Base-by-base conservation (phyloP, 2,329 filamentous ascomycete species). In the Cladophialophora bantiana region DNA sequence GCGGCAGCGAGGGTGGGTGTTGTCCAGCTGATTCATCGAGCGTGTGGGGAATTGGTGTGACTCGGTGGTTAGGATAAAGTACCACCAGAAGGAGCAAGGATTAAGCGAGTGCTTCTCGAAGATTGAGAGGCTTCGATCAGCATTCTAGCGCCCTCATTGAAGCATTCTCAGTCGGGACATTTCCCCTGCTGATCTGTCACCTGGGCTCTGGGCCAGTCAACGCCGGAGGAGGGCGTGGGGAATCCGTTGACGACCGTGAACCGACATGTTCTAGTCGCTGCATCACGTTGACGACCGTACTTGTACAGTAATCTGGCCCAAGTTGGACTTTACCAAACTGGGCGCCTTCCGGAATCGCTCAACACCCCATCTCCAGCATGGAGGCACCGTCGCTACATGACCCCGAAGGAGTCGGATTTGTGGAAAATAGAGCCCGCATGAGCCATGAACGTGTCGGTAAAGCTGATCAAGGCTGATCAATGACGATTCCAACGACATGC, bases 131-230 rank as follows among this genome's bases (percentile, higher is more conserved):
- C 60, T 63, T 67, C 65, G 53, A 63, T 59, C 32, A 45, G 59
- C 20, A 15, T 66, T 66, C 64, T 66, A 66, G 58, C 50, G 60
- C 10, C n/a, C 12, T 35, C 4, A n/a, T 35, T 13, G 57, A 50
- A 52, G 57, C 15, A 35, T 35, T 48, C 48, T 61, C 48, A 18
- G 32, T 54, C 31, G 48, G 59, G 59, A 42, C 32, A 62, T 62
- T 62, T 62, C 60, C 60, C 60, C 60, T 62, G 60, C 12, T 62
- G 60, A 62, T 56, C 60, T 45, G 53, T 42, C 9, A 38, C 58
- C 48, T 38, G 45, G 26, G 45, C 58, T 42, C 34, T 18, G 7
- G 36, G 2, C 45, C 45, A 50, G 18, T 26, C 7, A 15, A 7
- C 45, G 20, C 20, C 26, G 26, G 45, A 50, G 45, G 45, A 50